phyloP scores from a whole-genome alignment of 1,139 yeast species.

The Scheffersomyces stambukii region DNA sequence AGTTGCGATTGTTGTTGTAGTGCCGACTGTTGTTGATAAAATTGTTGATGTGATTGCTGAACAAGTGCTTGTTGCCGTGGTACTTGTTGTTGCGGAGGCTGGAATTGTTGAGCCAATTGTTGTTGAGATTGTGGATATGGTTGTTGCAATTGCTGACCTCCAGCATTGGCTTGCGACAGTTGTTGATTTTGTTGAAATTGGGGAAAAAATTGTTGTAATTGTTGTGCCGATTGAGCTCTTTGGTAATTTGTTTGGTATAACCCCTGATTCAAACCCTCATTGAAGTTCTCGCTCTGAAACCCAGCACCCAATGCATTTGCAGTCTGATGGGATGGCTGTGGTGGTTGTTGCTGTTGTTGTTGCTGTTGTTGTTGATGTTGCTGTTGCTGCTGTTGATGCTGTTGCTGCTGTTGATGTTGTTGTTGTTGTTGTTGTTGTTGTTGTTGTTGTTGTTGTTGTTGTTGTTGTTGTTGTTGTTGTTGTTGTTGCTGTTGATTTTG shows the following conservation, averaged over 20 bases:
- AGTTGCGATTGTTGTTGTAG: slow-evolving; percentile 16
- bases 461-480: slow-evolving; percentile 11
- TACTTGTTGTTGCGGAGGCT: slow-evolving; percentile 24
- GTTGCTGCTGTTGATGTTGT: slow-evolving; percentile 43
- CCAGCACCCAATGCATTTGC: slow-evolving; percentile 17
- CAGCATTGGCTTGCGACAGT: slow-evolving; percentile 5
- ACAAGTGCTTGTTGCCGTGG: slow-evolving; percentile 20
- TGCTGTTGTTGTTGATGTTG: slow-evolving; percentile 15
- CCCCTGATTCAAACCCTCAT: slow-evolving; percentile 31
- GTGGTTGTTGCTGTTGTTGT: slow-evolving; percentile 10
- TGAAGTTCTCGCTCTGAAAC: slow-evolving; percentile 20
- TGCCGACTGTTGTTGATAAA: slow-evolving; percentile 16
- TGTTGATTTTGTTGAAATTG: slow-evolving; percentile 23
- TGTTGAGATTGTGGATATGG: slow-evolving; percentile 22
- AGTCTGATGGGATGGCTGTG: slow-evolving; percentile 11
- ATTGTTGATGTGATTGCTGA: slow-evolving; percentile 21
- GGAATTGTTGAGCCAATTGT: slow-evolving; percentile 9
- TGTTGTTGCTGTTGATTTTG: slow-evolving; percentile 13
- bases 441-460: slow-evolving; percentile 25
- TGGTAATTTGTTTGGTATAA: slow-evolving; percentile 27
- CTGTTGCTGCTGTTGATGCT: slow-evolving; percentile 42
- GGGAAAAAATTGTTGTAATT: slow-evolving; percentile 21
- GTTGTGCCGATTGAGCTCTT: slow-evolving; percentile 24
- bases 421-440: slow-evolving; percentile 30
- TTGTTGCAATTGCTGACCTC: slow-evolving; percentile 26